These are phyloP conservation scores for Dothideomycetes sp. DNA, from an alignment of 2,329 filamentous ascomycete genomes.

Conservation along the genomic window DNA sequence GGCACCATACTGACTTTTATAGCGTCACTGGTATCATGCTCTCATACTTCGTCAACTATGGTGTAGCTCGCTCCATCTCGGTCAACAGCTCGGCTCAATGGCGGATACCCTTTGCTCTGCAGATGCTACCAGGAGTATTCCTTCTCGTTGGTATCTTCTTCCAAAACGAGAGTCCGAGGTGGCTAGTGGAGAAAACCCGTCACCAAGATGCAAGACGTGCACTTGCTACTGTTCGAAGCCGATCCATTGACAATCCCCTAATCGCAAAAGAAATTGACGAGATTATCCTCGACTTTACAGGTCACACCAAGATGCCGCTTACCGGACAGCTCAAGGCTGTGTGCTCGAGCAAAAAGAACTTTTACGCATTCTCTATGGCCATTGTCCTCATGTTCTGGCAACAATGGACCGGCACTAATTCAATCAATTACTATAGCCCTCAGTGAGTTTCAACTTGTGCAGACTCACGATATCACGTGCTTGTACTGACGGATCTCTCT, in stretches of 20 bases:
- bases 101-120: constrained; percentile 44
- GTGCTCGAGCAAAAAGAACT: constrained; percentile 29
- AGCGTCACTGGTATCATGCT: constrained; percentile 40
- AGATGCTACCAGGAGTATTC: constrained; percentile 44
- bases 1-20: constrained; percentile 1
- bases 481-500: constrained; percentile 29
- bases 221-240: constrained; percentile 31
- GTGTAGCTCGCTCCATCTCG: constrained; percentile 38
- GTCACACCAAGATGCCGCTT: constrained; percentile 34
- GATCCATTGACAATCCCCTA: constrained; percentile 26
- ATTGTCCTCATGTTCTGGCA: constrained; percentile 38
- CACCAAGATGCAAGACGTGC: constrained; percentile 36
- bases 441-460: background rate
- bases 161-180: constrained; percentile 44
- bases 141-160: constrained; percentile 43
- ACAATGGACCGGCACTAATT: constrained; percentile 26
- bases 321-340: constrained; percentile 30
- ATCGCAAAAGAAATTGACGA: constrained; percentile 25
- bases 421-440: constrained; percentile 25
- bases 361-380: constrained; percentile 34
- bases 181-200: constrained; percentile 45
- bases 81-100: constrained; percentile 40
- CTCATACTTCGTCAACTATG: constrained; percentile 46
- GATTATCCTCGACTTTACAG: constrained; percentile 28
- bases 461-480: constrained; percentile 26